Base-by-base conservation (phyloP, 73 alveolate species). In the Tetrahymena thermophila region DNA sequence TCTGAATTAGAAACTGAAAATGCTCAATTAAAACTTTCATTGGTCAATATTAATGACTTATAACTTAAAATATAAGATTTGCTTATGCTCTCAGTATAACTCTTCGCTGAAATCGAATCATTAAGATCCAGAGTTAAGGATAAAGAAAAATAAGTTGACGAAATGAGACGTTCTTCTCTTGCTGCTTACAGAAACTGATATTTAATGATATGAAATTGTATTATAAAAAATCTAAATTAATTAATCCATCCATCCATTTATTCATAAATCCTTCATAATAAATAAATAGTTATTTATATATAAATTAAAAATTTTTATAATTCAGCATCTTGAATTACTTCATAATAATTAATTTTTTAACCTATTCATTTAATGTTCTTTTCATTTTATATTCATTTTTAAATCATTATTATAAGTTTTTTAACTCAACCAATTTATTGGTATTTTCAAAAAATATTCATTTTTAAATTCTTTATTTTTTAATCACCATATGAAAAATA, bases 91-190 rank as follows among this genome's bases (percentile, higher is more conserved):
- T 71, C 89, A 28, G 89, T 71, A n/a, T 31, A 71, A 71, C 89
- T 71, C 89, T 71, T 71, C 31, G 89, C 89, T 71, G 89, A 71
- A 71, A 25, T 71, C 89, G 89, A 71, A 71, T 71, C 89, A 25
- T 71, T 71, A 71, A 71, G 89, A 71, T 71, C 89, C 89, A 71
- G 89, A 71, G 89, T 71, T 31, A 71, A 71, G 89, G 89, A 71
- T 19, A 71, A 71, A 71, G 89, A 71, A 71, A 71, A 19, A 71
- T n/a, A 71, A 71, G 89, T 71, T 71, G 89, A 71, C 11, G 89
- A 71, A 71, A 71, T 71, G 89, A 71, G 89, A 71, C 89, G 89
- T 71, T 71, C 89, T 31, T 71, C 89, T 25, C 89, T 71, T 31
- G 89, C 89, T 71, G 89, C 89, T 31, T 71, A 71, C 89, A 71